Conservation (phyloP, 108 stramenopile genomes). For the Conticribra guillardii region DNA sequence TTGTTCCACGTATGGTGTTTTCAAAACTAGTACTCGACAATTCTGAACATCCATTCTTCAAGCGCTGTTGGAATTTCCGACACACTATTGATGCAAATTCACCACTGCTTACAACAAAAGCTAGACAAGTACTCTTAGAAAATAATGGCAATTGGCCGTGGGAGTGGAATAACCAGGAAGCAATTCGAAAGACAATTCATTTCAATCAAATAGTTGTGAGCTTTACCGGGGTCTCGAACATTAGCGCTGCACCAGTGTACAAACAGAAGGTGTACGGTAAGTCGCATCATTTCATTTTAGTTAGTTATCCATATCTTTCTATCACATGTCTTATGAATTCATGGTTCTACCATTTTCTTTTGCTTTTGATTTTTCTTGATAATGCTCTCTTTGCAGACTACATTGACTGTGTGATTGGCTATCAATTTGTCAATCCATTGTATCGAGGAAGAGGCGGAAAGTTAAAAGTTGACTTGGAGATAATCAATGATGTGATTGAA, state of each 20-base stretch:
- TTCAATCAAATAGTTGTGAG: conserved; percentile 45
- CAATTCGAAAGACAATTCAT: conserved; percentile 50
- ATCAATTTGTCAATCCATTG: conserved; percentile 48
- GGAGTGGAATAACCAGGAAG: conserved; percentile 60
- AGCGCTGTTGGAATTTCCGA: conserved; percentile 70
- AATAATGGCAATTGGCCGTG: conserved; percentile 70
- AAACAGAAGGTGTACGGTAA: conserved; percentile 51
- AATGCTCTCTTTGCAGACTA: too few relatives aligned
- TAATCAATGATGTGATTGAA: conserved; percentile 77
- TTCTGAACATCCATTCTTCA: conserved; percentile 74
- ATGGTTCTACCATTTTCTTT: too few relatives aligned
- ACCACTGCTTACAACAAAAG: conserved; percentile 56
- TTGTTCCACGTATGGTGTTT: conserved; percentile 57
- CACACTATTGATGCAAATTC: conserved; percentile 69
- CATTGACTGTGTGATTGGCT: conserved; percentile 40
- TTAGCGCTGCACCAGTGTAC: conserved; percentile 39
- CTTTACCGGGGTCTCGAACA: conserved; percentile 48
- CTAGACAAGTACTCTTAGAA: conserved; percentile 42
- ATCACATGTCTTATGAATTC: too few relatives aligned
- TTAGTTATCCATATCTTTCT: too few relatives aligned
- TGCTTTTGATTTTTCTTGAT: too few relatives aligned
- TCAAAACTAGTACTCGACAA: conserved; percentile 62
- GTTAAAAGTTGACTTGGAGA: conserved; percentile 55
- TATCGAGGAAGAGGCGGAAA: conserved; percentile 38
- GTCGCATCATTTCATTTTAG: too few relatives aligned